phyloP scores from a whole-genome alignment of 176 grass and related monocot genomes.

The Triticum monococcum region DNA sequence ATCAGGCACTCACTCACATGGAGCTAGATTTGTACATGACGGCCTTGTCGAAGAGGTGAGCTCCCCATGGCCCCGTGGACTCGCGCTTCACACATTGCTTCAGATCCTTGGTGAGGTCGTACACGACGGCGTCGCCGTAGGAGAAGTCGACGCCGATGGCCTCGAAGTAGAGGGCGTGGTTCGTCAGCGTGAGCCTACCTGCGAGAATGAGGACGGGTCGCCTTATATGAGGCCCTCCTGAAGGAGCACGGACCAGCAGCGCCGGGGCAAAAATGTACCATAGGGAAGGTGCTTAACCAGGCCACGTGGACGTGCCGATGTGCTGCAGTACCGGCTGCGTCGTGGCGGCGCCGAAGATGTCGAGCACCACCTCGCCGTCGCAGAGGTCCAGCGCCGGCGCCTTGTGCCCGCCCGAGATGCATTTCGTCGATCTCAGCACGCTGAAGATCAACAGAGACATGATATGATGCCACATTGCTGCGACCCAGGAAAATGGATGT shows the following conservation, averaged over 20 bases:
- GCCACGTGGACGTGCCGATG: conserved; percentile 74
- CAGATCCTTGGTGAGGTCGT: conserved; percentile 75
- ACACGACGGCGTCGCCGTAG: conserved; percentile 53
- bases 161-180: conserved; percentile 86
- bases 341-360: conserved; percentile 57
- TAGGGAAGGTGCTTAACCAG: conserved; percentile 86
- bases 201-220: conserved; percentile 7
- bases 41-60: conserved; percentile 90
- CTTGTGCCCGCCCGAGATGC: conserved; percentile 39
- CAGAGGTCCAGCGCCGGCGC: conserved; percentile 46
- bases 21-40: conserved; percentile 91
- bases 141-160: conserved; percentile 71
- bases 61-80: conserved; percentile 86
- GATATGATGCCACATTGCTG: background rate
- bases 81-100: conserved; percentile 82
- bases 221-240: conserved; percentile 7
- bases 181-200: conserved; percentile 96
- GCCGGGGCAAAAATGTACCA: conserved; percentile 58
- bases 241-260: background rate
- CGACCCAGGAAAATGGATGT: background rate
- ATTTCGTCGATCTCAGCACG: conserved; percentile 52
- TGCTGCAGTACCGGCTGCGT: conserved; percentile 86
- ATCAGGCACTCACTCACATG: conserved; percentile 66
- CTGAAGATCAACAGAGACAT: conserved; percentile 24
- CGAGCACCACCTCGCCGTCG: conserved; percentile 71